phyloP scores from a whole-genome alignment of 2,329 filamentous ascomycete species.

The Zasmidium citrigriseum region DNA sequence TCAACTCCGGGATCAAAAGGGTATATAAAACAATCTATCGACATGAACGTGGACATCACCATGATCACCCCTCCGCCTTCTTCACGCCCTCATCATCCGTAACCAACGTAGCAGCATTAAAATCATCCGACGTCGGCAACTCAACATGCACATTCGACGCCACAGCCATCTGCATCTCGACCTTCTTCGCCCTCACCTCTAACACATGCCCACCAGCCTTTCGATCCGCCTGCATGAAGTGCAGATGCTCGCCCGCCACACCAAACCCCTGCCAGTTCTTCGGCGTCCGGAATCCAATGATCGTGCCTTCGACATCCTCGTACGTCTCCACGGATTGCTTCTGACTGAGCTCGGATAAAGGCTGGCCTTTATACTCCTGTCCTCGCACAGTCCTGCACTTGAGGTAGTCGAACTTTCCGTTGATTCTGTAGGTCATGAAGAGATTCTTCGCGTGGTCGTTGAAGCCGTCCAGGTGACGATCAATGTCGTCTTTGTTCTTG shows the following conservation, averaged over 20 bases:
- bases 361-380: conserved; percentile 35
- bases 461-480: conserved; percentile 29
- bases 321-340: conserved; percentile 44
- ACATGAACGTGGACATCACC: neutral
- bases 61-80: conserved; percentile 37
- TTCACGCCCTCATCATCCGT: conserved; percentile 39
- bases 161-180: conserved; percentile 40
- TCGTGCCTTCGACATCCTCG: conserved; percentile 38
- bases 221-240: conserved; percentile 42
- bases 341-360: conserved; percentile 39
- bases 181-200: conserved; percentile 37
- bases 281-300: conserved; percentile 47
- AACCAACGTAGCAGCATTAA: conserved; percentile 38
- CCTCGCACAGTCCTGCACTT: conserved; percentile 37
- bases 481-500: conserved; percentile 28
- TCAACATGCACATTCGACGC: conserved; percentile 42
- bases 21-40: neutral
- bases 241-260: conserved; percentile 45
- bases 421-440: conserved; percentile 37
- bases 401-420: conserved; percentile 31
- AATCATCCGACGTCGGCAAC: conserved; percentile 41
- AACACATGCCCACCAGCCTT: conserved; percentile 44
- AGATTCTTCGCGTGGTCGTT: conserved; percentile 32
- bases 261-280: conserved; percentile 43
- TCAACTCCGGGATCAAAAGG: neutral